Evolutionary conservation across 257 asterid species (phyloP), one percentile per base, ranked within the genome.

Genomic region (Ajuga chamaepitys): DNA sequence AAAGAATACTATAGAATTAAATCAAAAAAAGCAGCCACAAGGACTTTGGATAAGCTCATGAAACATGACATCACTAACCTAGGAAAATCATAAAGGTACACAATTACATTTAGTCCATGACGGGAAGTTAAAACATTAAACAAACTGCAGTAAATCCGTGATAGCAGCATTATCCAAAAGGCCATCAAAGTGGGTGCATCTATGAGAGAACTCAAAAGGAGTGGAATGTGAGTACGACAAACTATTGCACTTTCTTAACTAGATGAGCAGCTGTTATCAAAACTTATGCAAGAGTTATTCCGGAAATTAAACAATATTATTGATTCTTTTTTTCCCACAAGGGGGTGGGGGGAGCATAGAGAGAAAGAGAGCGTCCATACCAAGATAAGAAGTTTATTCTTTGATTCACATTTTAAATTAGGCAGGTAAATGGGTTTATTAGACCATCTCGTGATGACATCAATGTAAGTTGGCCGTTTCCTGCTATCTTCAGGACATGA

Each of bases 361-460:
- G 34, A 60, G 60, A 30, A 16, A 51, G 51, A 32, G 35, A 50
- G 70, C 58, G 14, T 45, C 30, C 54, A 17, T 89, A 93, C 99
- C 99, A 93, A 75, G 67, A 93, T 73, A 71, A 72, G 80, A 22
- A 93, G 73, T 71, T 73, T 83, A 67, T 47, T 74, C 59, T 45
- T 74, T 44, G 81, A 80, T 68, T 55, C 65, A 67, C 99, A 87
- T 72, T 64, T 75, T 52, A 80, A 61, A 58, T 59, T 28, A 54
- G 99, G 96, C 62, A 93, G 79, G 64, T 68, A 50, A 37, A 93
- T 80, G 63, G 94, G 87, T 64, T 45, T 67, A 65, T 86, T 89
- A 44, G 95, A 85, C 95, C 88, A 77, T 86, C 99, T 79, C 7
- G 78, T 66, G 63, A 89, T 78, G 62, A 88, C 81, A 72, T 83